Percentiles rank a stretch among this genome's conserved stretches.
phyloP scores from a whole-genome alignment of 192 early-diverging fungal species.

The Coemansia sp. region DNA sequence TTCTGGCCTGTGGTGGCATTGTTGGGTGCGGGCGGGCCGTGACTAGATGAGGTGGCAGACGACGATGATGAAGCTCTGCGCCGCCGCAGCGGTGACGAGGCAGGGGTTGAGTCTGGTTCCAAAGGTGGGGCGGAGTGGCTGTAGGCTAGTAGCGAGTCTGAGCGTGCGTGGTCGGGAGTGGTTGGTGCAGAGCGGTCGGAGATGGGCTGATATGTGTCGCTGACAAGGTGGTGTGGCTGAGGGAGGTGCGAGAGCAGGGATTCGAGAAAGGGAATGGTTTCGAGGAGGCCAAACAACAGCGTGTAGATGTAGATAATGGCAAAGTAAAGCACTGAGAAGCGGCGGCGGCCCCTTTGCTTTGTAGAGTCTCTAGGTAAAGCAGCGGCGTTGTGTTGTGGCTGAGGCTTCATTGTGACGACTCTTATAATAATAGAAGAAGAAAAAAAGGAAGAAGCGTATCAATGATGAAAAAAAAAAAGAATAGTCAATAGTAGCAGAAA shows the following conservation, averaged over 20 bases:
- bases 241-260: slow-evolving; percentile 40
- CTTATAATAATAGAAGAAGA: neutral
- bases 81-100: slow-evolving; percentile 20
- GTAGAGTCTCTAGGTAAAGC: neutral
- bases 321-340: slow-evolving; percentile 54
- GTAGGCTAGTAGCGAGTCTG: neutral
- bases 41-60: slow-evolving; percentile 40
- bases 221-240: slow-evolving; percentile 50
- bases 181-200: slow-evolving; percentile 21
- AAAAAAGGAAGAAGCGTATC: neutral
- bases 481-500: neutral
- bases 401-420: slow-evolving; percentile 2
- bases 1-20: neutral
- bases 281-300: slow-evolving; percentile 37
- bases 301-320: slow-evolving; percentile 51
- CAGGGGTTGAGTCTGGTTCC: neutral
- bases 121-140: neutral
- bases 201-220: slow-evolving; percentile 54
- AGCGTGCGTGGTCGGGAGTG: neutral
- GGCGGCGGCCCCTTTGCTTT: slow-evolving; percentile 18
- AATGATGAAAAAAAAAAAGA: neutral
- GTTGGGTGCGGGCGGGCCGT: slow-evolving; percentile 1
- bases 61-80: slow-evolving; percentile 48
- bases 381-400: slow-evolving; percentile 1
- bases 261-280: slow-evolving; percentile 41